These are phyloP conservation scores for Naganishia kalamii DNA, from an alignment of 768 basidiomycete genomes.

Conservation along the genomic window DNA sequence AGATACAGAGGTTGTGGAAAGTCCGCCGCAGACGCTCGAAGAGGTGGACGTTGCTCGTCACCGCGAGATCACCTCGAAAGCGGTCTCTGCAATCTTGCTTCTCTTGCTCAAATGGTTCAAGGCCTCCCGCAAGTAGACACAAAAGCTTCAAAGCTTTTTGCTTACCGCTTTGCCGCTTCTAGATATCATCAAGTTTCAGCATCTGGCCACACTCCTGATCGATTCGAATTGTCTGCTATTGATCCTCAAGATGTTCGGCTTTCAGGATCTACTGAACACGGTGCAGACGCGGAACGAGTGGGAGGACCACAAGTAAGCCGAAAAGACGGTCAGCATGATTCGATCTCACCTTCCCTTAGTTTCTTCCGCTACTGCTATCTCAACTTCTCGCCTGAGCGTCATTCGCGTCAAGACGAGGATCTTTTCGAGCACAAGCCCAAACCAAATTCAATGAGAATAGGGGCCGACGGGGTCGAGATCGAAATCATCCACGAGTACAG, in stretches of 20 bases:
- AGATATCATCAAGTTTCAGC: conserved; percentile 99
- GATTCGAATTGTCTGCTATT: conserved; percentile 91
- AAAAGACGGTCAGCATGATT: not conserved
- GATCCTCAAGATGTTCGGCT: conserved; percentile 95
- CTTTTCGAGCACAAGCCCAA: conserved; percentile 45
- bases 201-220: conserved; percentile 86
- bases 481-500: conserved; percentile 91
- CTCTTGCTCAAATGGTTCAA: conserved; percentile 97
- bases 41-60: conserved; percentile 90
- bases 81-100: conserved; percentile 87
- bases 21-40: conserved; percentile 60
- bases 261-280: conserved; percentile 77
- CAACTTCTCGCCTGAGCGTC: conserved; percentile 54
- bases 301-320: conserved; percentile 45
- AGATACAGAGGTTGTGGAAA: conserved; percentile 5
- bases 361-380: conserved; percentile 92
- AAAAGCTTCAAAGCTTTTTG: not conserved
- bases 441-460: conserved; percentile 50
- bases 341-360: conserved; percentile 50
- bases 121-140: conserved; percentile 69
- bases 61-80: conserved; percentile 95
- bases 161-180: not conserved
- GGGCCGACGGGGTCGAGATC: conserved; percentile 73
- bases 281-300: conserved; percentile 83
- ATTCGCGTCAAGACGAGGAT: conserved; percentile 37